These are phyloP conservation scores for Chenopodium album DNA, from an alignment of 148 eudicot genomes.

Conservation along the genomic window DNA sequence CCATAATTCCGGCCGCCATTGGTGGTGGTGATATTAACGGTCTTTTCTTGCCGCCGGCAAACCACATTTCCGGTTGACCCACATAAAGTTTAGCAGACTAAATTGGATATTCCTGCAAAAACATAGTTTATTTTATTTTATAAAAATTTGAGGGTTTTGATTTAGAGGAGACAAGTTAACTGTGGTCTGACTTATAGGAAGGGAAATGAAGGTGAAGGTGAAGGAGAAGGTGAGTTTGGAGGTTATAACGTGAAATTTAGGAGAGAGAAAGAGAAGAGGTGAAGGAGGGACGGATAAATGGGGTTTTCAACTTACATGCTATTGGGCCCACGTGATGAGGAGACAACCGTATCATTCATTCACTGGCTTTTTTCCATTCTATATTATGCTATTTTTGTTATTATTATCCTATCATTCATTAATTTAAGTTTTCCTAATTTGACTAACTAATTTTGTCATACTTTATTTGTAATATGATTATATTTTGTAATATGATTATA, in stretches of 20 bases:
- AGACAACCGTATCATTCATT: conserved; percentile 27
- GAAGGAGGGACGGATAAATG: background rate
- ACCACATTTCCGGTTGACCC: conserved; percentile 36
- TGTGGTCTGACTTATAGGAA: conserved; percentile 17
- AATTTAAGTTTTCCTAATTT: too few species aligned
- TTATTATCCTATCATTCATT: too few species aligned
- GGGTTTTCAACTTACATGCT: conserved; percentile 22
- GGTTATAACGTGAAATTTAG: conserved; percentile 12
- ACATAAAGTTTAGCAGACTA: conserved; percentile 30
- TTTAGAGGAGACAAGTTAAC: too few species aligned
- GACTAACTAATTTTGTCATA: too few species aligned
- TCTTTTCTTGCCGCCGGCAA: conserved; percentile 37
- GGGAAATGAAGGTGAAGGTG: background rate
- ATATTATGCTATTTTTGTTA: background rate
- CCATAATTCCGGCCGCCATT: conserved; percentile 24
- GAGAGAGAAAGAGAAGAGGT: background rate
- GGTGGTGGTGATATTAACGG: background rate
- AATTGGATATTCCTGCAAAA: background rate
- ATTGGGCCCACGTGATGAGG: conserved; percentile 30
- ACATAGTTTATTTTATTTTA: too few species aligned
- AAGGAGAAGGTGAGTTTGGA: background rate
- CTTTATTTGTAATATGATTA: too few species aligned
- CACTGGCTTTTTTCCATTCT: background rate
- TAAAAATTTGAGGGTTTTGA: background rate
- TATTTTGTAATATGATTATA: too few species aligned